Evolutionary conservation across 768 basidiomycete species (phyloP), one percentile per base, ranked within the genome.

Genomic region (Zangia roseola): DNA sequence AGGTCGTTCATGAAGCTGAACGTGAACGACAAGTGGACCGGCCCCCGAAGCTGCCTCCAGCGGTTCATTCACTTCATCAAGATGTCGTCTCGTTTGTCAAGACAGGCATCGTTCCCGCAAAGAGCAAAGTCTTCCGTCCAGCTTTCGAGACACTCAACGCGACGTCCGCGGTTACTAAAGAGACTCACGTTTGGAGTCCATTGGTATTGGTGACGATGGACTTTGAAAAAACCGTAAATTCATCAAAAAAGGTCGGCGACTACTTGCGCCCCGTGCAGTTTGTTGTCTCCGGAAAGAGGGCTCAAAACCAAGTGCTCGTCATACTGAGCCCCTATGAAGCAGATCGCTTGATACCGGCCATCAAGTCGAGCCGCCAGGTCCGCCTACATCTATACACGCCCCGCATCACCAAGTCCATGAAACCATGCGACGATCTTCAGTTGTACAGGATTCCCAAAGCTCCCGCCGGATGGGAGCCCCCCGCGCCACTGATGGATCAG

Each of bases 1-100:
- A 78, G 48, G 63, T 77, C 17, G 54, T 53, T 6, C 71, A 73
- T 31, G 76, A 78, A 52, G 60, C 69, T 7, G 75, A 77, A 50
- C 54, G 56, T n/a, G 74, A 77, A 55, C 53, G 56, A 3, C 61
- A 78, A 34, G 21, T 50, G 17, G 43, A 47, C 21, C 41, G 38
- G 0, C 28, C 50, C 12, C 20, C 36, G 7, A 52, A 23, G 21
- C 40, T 39, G 21, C 14, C 28, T 2, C 30, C 50, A 4, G 45
- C 45, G 2, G 13, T 20, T 25, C 50, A 52, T 34, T 19, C 37
- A 3, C 10, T 50, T 17, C 42, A 43, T 40, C 37, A 10, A 5
- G 49, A 50, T 21, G 42, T 50, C 13, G 13, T 34, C 12, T 5
- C 19, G 8, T 52, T 52, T 24, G 36, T 52, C 13, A 33, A 24